Evolutionary conservation across 2,329 filamentous ascomycete genomes (phyloP).

Genomic region (Microdochium trichocladiopsis): DNA sequence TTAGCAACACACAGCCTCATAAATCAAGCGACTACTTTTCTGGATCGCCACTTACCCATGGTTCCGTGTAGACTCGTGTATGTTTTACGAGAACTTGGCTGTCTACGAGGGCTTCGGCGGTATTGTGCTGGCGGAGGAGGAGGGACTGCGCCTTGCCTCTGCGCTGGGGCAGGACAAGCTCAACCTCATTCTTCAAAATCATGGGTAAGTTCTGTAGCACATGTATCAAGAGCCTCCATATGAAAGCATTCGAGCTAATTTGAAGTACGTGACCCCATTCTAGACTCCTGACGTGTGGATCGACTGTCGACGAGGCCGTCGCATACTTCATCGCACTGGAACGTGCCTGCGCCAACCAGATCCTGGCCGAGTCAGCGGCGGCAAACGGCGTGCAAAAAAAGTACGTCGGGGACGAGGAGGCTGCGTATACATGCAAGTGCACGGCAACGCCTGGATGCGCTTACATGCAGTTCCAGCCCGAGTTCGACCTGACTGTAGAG

Average conservation of each 20-base stretch:
- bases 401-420: constrained; percentile 27
- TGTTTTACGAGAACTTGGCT: constrained; percentile 48
- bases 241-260: too few species aligned
- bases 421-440: constrained; percentile 32
- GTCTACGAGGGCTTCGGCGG: constrained; percentile 52
- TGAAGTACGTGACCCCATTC: too few species aligned
- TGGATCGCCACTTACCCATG: too few species aligned
- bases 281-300: constrained; percentile 52
- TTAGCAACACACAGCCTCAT: too few species aligned
- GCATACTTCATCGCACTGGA: constrained; percentile 44
- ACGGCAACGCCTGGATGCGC: too few species aligned
- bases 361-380: constrained; percentile 22
- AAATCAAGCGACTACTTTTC: too few species aligned
- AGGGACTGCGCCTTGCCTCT: constrained; percentile 45
- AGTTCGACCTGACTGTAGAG: too few species aligned
- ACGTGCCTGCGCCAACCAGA: constrained; percentile 23
- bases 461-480: too few species aligned
- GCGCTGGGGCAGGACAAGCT: constrained; percentile 41
- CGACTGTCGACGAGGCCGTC: constrained; percentile 55
- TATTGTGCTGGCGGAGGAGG: constrained; percentile 47
- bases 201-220: too few species aligned
- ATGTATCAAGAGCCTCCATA: too few species aligned
- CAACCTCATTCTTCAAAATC: constrained; percentile 50
- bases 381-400: constrained; percentile 15
- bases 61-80: constrained; percentile 42